phyloP scores from a whole-genome alignment of 2,329 filamentous ascomycete genomes.

The Aspergillus terreus region DNA sequence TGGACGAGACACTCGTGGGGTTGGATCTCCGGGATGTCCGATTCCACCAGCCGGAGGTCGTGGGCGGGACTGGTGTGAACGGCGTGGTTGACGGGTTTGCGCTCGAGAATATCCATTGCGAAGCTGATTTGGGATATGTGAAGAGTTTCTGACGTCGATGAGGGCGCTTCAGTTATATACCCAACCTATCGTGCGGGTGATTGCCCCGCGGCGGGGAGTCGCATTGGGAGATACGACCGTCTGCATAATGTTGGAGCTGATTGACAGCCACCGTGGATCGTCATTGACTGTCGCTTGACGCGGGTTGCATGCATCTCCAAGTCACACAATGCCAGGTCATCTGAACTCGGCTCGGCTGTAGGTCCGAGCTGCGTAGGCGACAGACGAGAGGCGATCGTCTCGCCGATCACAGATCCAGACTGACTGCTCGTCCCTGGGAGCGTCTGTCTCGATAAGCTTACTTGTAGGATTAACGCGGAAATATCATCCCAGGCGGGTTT shows the following conservation, averaged over 20 bases:
- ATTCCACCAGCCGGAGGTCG: conserved; percentile 17
- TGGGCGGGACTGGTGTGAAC: conserved; percentile 16
- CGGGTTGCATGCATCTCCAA: not conserved
- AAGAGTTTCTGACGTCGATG: not conserved
- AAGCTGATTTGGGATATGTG: not conserved
- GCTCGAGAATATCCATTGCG: conserved; percentile 12
- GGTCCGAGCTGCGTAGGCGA: not conserved
- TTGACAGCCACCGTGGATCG: not conserved
- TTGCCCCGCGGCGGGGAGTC: not conserved
- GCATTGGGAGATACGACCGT: not conserved
- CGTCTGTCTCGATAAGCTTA: too few relatives aligned
- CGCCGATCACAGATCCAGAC: not conserved
- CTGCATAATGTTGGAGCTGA: not conserved
- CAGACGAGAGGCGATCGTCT: not conserved
- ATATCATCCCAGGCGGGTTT: too few relatives aligned
- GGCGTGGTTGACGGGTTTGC: conserved; percentile 14
- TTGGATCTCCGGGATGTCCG: conserved; percentile 12
- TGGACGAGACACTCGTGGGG: conserved; percentile 14
- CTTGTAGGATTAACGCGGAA: too few relatives aligned
- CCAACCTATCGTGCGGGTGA: not conserved
- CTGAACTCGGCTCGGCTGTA: not conserved
- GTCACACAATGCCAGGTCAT: not conserved
- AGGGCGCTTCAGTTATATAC: not conserved
- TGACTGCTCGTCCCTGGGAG: too few relatives aligned
- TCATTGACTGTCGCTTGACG: not conserved